A percentile compares a stretch with the other conserved stretches of the same genome.
phyloP scores from a whole-genome alignment of 176 grass and related monocot genomes.

The Carex littledalei region DNA sequence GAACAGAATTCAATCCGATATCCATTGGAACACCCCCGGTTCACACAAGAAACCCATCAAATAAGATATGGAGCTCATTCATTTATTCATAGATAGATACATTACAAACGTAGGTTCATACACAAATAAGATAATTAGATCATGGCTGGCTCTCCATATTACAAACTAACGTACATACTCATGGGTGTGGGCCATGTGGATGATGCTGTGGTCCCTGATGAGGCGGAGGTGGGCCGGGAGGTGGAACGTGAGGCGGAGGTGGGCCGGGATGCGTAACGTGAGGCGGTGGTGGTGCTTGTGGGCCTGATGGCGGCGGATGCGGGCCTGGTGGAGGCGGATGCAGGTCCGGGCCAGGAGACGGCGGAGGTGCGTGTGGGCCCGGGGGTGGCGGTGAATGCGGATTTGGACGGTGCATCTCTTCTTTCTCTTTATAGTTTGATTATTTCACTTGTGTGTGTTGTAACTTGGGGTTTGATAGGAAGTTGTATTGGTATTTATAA shows the following conservation, averaged over 20 bases:
- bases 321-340: not conserved
- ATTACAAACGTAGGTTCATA: not conserved
- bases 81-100: not conserved
- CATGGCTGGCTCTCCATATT: not conserved
- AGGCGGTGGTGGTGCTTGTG: not conserved
- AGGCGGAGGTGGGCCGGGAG: not conserved
- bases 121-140: not conserved
- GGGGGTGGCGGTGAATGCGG: not conserved
- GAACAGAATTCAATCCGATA: too few species aligned
- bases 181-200: constrained; percentile 1
- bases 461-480: not conserved
- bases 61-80: not conserved
- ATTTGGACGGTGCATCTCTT: constrained; percentile 23
- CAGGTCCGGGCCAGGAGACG: not conserved
- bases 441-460: not conserved
- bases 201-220: constrained; percentile 1
- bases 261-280: not conserved
- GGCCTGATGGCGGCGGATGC: not conserved
- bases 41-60: not conserved
- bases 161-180: not conserved
- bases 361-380: not conserved
- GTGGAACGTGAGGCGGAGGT: not conserved
- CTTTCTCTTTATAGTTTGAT: not conserved
- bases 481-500: not conserved
- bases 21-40: too few species aligned